These are phyloP conservation scores for Aureobasidium sp. DNA, from an alignment of 2,329 filamentous ascomycete species.

Conservation along the genomic window DNA sequence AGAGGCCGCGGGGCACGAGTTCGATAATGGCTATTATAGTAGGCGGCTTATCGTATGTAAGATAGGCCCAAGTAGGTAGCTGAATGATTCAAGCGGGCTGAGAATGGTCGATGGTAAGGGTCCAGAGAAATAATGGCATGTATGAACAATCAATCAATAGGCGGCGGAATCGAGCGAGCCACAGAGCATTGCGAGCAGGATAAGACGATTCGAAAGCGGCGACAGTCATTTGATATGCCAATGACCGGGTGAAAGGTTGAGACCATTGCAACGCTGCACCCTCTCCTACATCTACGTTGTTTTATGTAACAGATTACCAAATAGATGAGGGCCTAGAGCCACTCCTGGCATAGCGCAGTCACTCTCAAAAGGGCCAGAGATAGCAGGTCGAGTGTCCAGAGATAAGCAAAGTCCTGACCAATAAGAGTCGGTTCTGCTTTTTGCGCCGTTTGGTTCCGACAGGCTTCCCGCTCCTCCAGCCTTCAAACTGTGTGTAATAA, in stretches of 20 bases:
- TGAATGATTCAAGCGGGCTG: slow-evolving; percentile 3
- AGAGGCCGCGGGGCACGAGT: slow-evolving; percentile 8
- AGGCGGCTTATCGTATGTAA: neutral
- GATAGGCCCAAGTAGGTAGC: neutral
- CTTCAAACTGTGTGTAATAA: slow-evolving; percentile 11
- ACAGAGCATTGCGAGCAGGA: slow-evolving; percentile 25
- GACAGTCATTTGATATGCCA: slow-evolving; percentile 25
- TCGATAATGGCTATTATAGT: slow-evolving; percentile 12
- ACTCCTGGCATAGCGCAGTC: slow-evolving; percentile 3
- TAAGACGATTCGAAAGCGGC: slow-evolving; percentile 25
- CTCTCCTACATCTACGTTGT: neutral
- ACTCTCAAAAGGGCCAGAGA: neutral
- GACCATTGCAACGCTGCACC: slow-evolving; percentile 4
- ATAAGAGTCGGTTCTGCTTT: neutral
- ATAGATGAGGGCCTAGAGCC: slow-evolving; percentile 1
- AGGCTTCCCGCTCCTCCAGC: neutral
- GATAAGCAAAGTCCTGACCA: slow-evolving; percentile 5
- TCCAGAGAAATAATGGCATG: neutral
- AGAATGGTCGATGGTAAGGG: neutral
- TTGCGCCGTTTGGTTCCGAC: slow-evolving; percentile 6
- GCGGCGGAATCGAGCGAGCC: slow-evolving; percentile 20
- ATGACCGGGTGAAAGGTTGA: slow-evolving; percentile 11
- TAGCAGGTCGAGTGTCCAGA: neutral
- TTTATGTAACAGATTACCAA: slow-evolving; percentile 10
- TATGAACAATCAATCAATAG: slow-evolving; percentile 12